These are phyloP conservation scores for Pseudozyma hubeiensis DNA, from an alignment of 1,284 basidiomycete species.

Conservation along the genomic window DNA sequence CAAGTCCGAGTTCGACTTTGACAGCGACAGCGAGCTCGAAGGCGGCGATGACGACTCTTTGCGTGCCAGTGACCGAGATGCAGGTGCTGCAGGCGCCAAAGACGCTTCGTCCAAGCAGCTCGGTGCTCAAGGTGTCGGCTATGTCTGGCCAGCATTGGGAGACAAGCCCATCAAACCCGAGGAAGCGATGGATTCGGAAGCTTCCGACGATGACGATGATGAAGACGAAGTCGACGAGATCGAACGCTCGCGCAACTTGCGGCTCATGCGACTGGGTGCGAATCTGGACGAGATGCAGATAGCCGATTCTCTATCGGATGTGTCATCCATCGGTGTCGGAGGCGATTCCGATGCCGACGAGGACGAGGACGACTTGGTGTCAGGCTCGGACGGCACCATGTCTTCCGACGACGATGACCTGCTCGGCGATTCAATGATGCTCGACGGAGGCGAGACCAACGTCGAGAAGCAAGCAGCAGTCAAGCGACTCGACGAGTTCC, in stretches of 20 bases:
- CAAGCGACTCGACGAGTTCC: conserved; percentile 75
- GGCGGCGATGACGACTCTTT: conserved; percentile 52
- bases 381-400: conserved; percentile 22
- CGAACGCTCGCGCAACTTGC: conserved; percentile 50
- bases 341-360: conserved; percentile 47
- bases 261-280: conserved; percentile 47
- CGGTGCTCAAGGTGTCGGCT: conserved; percentile 48
- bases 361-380: conserved; percentile 33
- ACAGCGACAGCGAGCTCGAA: conserved; percentile 46
- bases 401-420: conserved; percentile 43
- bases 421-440: conserved; percentile 53
- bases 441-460: conserved; percentile 57
- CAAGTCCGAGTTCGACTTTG: conserved; percentile 46
- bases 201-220: conserved; percentile 43
- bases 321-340: conserved; percentile 60
- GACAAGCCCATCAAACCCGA: conserved; percentile 21
- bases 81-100: conserved; percentile 6
- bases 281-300: conserved; percentile 48
- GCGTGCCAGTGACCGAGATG: conserved; percentile 40
- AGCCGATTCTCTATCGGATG: conserved; percentile 47
- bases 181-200: conserved; percentile 32
- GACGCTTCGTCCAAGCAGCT: conserved; percentile 34
- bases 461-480: conserved; percentile 55
- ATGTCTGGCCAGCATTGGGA: conserved; percentile 59
- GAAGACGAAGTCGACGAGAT: conserved; percentile 52